Base-by-base conservation (phyloP, 1,139 yeast species). In the Saccharomyces hybrid region DNA sequence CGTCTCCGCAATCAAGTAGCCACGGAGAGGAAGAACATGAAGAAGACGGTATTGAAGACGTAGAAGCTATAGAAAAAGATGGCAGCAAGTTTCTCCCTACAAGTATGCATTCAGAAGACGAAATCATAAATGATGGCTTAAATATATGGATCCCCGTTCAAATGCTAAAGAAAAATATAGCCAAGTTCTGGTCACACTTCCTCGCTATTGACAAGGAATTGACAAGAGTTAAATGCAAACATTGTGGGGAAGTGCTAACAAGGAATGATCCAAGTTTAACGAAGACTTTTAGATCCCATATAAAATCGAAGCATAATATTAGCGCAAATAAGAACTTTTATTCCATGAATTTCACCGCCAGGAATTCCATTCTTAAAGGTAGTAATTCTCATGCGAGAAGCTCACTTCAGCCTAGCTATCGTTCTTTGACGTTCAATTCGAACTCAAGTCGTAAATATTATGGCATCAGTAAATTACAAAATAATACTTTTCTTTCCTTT, bases 141-240 rank as follows among this genome's bases (percentile, higher is more conserved):
- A 14, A 52, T 20, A 27, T 32, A 47, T 61, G 63, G 63, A 32
- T 59, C 13, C 63, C 62, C 1, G 47, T 59, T 6, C 61, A 58
- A 48, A 38, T 53, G 11, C 20, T 59, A n/a, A 48, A 44, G 5
- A 61, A 55, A 41, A 52, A 48, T 28, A 59, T 51, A 47, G 52
- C 57, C 8, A 48, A 50, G 6, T 54, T 50, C 27, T 60, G 62
- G 62, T 51, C 63, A 2, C 64, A 60, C 47, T 61, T 49, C 50
- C 46, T 59, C n/a, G 57, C 54, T 3, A 16, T 51, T 6, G 52
- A 52, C 26, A 46, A 47, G 13, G 14, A 31, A 25, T 34, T 54
- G 2, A 34, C 44, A 2, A 34, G 46, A 9, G 55, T 58, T 14
- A 59, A 55, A 54, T 61, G 63, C 50, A 61, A 58, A 54, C 61